A percentile compares a stretch with the other conserved stretches of the same genome.
Conservation (phyloP, 2,329 filamentous ascomycete species). For the Trichoderma arundinaceum region DNA sequence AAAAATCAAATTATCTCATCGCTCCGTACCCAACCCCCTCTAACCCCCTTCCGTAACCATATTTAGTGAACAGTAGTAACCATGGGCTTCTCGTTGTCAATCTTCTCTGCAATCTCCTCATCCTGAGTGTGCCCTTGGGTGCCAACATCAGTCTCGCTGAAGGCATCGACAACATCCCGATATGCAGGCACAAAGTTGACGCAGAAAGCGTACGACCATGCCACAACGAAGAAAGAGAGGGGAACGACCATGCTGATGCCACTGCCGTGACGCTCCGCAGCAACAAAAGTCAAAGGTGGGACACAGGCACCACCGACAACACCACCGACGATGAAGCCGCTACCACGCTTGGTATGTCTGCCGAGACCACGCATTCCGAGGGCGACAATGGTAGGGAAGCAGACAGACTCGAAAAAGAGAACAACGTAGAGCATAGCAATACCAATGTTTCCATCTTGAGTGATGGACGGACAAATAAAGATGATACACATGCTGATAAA, state of each 20-base stretch:
- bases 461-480: constrained; percentile 61
- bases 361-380: constrained; percentile 77
- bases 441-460: constrained; percentile 53
- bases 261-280: constrained; percentile 66
- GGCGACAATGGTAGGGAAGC: constrained; percentile 81
- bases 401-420: constrained; percentile 80
- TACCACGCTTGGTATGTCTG: constrained; percentile 76
- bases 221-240: constrained; percentile 61
- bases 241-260: constrained; percentile 71
- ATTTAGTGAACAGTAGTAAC: constrained; percentile 21
- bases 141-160: constrained; percentile 54
- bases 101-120: constrained; percentile 38
- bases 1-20: neutral
- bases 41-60: neutral
- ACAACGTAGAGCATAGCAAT: constrained; percentile 70
- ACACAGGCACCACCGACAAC: constrained; percentile 76
- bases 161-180: constrained; percentile 65
- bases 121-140: constrained; percentile 40
- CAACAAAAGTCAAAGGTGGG: constrained; percentile 72
- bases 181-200: constrained; percentile 73
- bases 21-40: neutral
- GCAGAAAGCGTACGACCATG: constrained; percentile 61
- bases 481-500: constrained; percentile 70
- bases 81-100: constrained; percentile 27
- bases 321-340: constrained; percentile 70